phyloP scores from a whole-genome alignment of 2,329 filamentous ascomycete genomes.

The Penicillium italicum region DNA sequence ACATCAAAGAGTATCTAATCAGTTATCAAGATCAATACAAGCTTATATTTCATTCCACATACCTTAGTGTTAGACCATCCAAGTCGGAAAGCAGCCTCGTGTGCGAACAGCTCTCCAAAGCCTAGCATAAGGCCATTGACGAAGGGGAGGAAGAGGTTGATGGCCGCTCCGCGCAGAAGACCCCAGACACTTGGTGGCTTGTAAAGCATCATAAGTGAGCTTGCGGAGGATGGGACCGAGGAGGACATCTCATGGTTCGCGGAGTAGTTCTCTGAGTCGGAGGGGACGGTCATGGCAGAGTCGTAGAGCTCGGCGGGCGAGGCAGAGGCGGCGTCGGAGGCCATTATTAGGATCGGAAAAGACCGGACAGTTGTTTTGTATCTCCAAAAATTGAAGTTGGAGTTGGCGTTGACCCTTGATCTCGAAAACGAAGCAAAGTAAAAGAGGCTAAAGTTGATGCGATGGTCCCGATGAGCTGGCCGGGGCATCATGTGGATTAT shows the following conservation, averaged over 20 bases:
- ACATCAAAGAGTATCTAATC: not conserved
- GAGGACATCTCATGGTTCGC: slow-evolving; percentile 38
- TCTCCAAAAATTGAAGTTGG: not conserved
- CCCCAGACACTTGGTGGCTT: slow-evolving; percentile 83
- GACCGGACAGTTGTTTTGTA: not conserved
- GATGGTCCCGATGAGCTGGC: not conserved
- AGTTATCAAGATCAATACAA: not conserved
- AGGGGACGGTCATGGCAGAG: slow-evolving; percentile 45
- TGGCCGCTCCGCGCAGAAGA: slow-evolving; percentile 79
- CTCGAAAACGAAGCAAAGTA: not conserved
- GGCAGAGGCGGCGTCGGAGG: slow-evolving; percentile 29
- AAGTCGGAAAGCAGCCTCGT: slow-evolving; percentile 87
- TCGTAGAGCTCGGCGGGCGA: slow-evolving; percentile 41
- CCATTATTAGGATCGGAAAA: slow-evolving; percentile 20
- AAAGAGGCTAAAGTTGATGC: not conserved
- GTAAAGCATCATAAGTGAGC: slow-evolving; percentile 61
- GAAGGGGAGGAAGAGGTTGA: slow-evolving; percentile 93
- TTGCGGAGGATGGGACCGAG: slow-evolving; percentile 34
- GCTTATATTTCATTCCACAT: slow-evolving; percentile 28
- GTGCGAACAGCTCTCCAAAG: slow-evolving; percentile 93
- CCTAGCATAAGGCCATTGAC: slow-evolving; percentile 98
- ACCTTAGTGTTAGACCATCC: slow-evolving; percentile 96
- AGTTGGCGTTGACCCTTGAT: not conserved
- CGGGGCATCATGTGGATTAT: not conserved
- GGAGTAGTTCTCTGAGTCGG: slow-evolving; percentile 49